Conservation (phyloP, 108 stramenopile species). For the Seminavis robusta region DNA sequence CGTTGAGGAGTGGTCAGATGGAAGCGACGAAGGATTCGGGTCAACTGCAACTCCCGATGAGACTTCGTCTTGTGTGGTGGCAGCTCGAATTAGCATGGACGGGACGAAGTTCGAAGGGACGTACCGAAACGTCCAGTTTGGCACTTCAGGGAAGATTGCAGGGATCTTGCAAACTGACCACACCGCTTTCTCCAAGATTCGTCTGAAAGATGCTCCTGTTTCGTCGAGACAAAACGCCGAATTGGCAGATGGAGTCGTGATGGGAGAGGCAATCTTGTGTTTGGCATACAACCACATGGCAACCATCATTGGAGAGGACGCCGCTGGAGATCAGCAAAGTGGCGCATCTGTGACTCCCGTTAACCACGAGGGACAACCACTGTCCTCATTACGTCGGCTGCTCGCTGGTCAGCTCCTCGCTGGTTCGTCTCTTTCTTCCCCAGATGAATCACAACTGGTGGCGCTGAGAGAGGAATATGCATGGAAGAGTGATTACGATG, state of each 20-base stretch:
- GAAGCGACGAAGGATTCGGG: constrained; percentile 15
- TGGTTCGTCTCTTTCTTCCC: constrained; percentile 1
- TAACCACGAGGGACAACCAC: no score
- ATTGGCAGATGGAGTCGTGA: constrained; percentile 2
- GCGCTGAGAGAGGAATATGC: no score
- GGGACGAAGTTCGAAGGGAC: constrained; percentile 73
- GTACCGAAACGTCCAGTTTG: constrained; percentile 57
- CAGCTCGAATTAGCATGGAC: constrained; percentile 61
- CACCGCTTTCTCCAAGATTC: constrained; percentile 7
- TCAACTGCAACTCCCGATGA: constrained; percentile 20
- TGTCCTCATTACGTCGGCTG: background rate
- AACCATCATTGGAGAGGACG: constrained; percentile 39
- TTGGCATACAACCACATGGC: constrained; percentile 64
- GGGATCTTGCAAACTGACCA: constrained; percentile 32
- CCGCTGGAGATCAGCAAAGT: constrained; percentile 7
- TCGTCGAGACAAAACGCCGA: constrained; percentile 3
- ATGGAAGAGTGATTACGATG: no score
- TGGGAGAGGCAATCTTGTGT: constrained; percentile 43
- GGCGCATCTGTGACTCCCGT: background rate
- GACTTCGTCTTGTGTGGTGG: constrained; percentile 55
- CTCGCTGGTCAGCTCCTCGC: background rate
- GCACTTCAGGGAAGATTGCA: constrained; percentile 53
- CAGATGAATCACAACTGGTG: no score
- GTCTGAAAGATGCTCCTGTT: constrained; percentile 16
- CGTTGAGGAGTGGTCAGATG: constrained; percentile 67